phyloP scores from a whole-genome alignment of 139 green algal genomes.

The Tetradesmus lagerheimii region DNA sequence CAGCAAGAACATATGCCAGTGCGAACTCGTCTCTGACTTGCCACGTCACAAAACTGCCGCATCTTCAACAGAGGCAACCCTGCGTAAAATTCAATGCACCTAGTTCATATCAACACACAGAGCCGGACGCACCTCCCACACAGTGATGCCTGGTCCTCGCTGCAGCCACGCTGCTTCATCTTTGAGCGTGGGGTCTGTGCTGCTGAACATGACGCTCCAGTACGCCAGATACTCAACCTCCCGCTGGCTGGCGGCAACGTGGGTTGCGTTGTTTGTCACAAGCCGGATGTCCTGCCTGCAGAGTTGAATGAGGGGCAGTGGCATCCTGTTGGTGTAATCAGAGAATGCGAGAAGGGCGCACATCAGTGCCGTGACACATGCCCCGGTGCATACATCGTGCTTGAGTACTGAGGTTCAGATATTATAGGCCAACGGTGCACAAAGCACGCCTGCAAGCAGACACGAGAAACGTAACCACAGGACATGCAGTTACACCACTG shows the following conservation, averaged over 20 bases:
- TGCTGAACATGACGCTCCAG: not conserved
- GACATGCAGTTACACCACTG: no score
- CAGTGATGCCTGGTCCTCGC: conserved; percentile 7
- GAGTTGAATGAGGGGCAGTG: not conserved
- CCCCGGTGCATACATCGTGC: no score
- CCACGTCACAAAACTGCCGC: no score
- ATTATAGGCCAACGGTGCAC: no score
- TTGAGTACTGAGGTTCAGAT: no score
- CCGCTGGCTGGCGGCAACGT: not conserved
- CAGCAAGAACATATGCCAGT: no score
- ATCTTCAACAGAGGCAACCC: not conserved
- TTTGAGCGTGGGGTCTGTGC: not conserved
- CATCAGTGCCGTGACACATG: no score
- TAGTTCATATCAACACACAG: not conserved
- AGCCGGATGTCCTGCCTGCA: not conserved
- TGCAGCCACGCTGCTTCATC: not conserved
- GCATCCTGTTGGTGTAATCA: no score
- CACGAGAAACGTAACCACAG: no score
- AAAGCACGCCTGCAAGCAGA: no score
- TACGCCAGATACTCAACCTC: not conserved
- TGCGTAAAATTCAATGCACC: not conserved
- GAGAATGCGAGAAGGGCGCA: no score
- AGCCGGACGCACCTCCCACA: not conserved
- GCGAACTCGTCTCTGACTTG: no score
- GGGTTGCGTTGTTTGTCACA: not conserved